Evolutionary conservation across 2,329 filamentous ascomycete species (phyloP).

Genomic region (Stagonosporopsis vannaccii): DNA sequence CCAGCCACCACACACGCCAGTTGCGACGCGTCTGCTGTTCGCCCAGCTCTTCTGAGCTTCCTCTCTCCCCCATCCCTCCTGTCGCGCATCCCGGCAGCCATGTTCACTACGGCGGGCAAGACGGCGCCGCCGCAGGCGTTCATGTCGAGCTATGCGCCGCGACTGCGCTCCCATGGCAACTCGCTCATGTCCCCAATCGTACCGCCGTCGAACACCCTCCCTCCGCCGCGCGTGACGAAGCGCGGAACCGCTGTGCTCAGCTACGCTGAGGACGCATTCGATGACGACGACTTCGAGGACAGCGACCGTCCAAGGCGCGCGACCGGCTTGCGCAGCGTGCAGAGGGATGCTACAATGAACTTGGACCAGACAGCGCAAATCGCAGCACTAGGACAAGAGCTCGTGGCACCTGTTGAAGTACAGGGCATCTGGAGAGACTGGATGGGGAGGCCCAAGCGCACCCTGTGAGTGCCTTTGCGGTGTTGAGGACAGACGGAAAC

Average conservation of each 20-base stretch:
- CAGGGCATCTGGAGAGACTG: slow-evolving; percentile 95
- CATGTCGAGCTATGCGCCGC: slow-evolving; percentile 88
- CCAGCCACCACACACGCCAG: slow-evolving; percentile 2
- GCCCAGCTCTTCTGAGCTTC: slow-evolving; percentile 42
- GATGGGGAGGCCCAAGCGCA: slow-evolving; percentile 76
- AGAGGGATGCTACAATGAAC: slow-evolving; percentile 66
- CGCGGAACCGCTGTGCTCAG: slow-evolving; percentile 96
- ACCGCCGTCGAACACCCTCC: slow-evolving; percentile 71
- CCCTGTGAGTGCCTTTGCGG: slow-evolving; percentile 50
- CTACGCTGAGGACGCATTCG: slow-evolving; percentile 95
- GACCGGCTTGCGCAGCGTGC: slow-evolving; percentile 81
- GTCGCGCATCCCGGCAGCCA: slow-evolving; percentile 38
- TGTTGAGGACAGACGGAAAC: not conserved
- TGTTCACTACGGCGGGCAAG: slow-evolving; percentile 51
- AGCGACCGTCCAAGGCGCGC: slow-evolving; percentile 74
- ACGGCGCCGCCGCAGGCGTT: slow-evolving; percentile 78
- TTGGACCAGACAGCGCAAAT: slow-evolving; percentile 69
- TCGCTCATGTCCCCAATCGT: slow-evolving; percentile 86
- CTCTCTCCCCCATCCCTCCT: slow-evolving; percentile 28
- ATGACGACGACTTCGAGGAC: slow-evolving; percentile 79
- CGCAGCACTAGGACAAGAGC: slow-evolving; percentile 85
- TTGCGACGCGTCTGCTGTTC: slow-evolving; percentile 43
- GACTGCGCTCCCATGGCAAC: slow-evolving; percentile 89
- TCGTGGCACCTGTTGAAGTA: slow-evolving; percentile 77
- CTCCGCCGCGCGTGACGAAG: slow-evolving; percentile 87